phyloP scores from a whole-genome alignment of 306 rosid species.

The Geum urbanum region DNA sequence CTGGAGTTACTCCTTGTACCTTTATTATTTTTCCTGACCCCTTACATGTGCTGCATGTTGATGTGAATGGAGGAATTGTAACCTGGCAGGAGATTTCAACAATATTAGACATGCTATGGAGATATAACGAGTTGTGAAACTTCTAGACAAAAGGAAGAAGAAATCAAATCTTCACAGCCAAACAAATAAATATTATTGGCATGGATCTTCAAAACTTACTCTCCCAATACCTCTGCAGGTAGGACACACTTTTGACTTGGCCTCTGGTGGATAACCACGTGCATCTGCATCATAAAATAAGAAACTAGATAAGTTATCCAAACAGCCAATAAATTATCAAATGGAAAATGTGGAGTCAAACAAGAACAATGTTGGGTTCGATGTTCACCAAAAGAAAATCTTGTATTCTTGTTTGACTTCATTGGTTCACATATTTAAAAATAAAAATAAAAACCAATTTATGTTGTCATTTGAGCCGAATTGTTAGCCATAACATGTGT shows the following conservation, averaged over 20 bases:
- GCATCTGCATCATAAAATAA: conserved; percentile 58
- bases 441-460: background rate
- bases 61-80: conserved; percentile 89
- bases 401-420: conserved; percentile 1
- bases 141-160: background rate
- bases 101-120: conserved; percentile 22
- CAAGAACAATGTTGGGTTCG: conserved; percentile 1
- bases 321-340: conserved; percentile 2
- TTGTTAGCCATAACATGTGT: background rate
- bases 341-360: conserved; percentile 18
- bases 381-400: background rate
- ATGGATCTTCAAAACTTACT: conserved; percentile 60
- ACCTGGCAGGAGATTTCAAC: conserved; percentile 48
- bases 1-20: conserved; percentile 40
- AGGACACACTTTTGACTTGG: conserved; percentile 70
- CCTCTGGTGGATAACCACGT: conserved; percentile 62
- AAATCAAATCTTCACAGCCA: conserved; percentile 8
- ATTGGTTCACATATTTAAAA: no score
- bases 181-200: conserved; percentile 24
- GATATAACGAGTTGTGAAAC: conserved; percentile 3
- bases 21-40: conserved; percentile 69
- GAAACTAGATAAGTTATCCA: background rate
- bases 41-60: conserved; percentile 82
- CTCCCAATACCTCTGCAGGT: conserved; percentile 89
- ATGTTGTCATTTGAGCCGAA: background rate